Evolutionary conservation across 805 yeast genomes (phyloP), one percentile per base, ranked within the genome.

Genomic region (Zygotorulaspora chibaensis): DNA sequence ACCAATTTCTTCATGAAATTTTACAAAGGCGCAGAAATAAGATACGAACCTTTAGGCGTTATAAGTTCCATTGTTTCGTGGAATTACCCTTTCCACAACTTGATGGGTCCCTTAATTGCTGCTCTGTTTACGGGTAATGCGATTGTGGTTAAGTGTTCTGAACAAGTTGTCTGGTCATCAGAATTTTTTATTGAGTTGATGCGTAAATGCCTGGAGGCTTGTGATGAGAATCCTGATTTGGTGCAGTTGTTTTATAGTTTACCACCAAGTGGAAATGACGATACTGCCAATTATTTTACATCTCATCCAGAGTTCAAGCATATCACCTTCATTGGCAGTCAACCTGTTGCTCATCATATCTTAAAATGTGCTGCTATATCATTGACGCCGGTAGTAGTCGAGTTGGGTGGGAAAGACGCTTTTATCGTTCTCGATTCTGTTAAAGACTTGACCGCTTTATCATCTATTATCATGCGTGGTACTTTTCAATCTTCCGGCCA

Each of bases 401-500:
- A 93, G 66, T 73, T 93, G 30, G 99, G 99, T 30, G 99, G 99
- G 16, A 93, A 93, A 59, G 99, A 93, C 65, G 84, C 97, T 0
- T 79, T 88, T 16, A 75, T 93, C 42, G 88, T 90, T 3, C 74
- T 93, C 53, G 97, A 91, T 58, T 93, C 87, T 55, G 84, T 79
- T 33, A 71, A 78, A 51, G 80, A 82, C 52, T 53, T 77, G 35
- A 65, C 73, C 8, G 67, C 74, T 3, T 69, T 84, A 35, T 82
- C 96, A 0, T 87, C 96, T 12, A 81, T 89, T 20, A 76, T 93
- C 33, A 76, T 93, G 84, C 76, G 99, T 60, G 99, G 99, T 29
- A 84, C 96, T 0, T 93, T 91, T 71, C 99, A 93, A 69, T 85
- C 96, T 43, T 86, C 96, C 0, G 99, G 99, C 10, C 99, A 93